A percentile compares a stretch with the other conserved stretches of the same genome.
Conservation (phyloP, 225 moss, liverwort and hornwort species). For the Pleurozium schreberi region DNA sequence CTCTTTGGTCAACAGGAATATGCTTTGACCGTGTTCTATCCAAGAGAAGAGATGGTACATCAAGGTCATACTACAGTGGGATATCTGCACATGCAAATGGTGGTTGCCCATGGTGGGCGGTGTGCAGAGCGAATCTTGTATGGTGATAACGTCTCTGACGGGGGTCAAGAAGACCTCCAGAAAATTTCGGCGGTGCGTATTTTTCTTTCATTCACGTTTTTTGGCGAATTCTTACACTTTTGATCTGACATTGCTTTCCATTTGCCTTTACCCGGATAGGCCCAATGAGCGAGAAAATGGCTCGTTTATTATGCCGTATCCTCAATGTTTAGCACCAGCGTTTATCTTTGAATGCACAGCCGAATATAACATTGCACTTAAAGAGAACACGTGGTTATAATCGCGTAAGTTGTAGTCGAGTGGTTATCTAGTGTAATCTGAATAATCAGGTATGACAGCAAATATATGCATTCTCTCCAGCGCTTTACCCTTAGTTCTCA, state of each 20-base stretch:
- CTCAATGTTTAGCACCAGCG: background rate
- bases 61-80: conserved; percentile 87
- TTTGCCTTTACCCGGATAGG: background rate
- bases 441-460: background rate
- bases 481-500: background rate
- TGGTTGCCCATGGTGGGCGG: conserved; percentile 95
- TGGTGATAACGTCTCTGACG: conserved; percentile 72
- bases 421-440: background rate
- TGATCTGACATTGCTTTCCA: background rate
- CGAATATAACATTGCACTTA: background rate
- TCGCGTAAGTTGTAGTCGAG: background rate
- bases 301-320: background rate
- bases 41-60: conserved; percentile 88
- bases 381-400: background rate
- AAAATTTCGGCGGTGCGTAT: conserved; percentile 63
- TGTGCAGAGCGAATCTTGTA: conserved; percentile 79
- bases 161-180: conserved; percentile 85
- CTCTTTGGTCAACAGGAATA: conserved; percentile 47
- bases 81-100: conserved; percentile 98
- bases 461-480: background rate
- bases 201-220: background rate
- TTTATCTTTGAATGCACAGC: background rate
- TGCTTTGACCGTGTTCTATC: conserved; percentile 82
- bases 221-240: background rate
- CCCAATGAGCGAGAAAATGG: background rate